These are phyloP conservation scores for Tilletia horrida DNA, from an alignment of 1,284 basidiomycete genomes.

Conservation along the genomic window DNA sequence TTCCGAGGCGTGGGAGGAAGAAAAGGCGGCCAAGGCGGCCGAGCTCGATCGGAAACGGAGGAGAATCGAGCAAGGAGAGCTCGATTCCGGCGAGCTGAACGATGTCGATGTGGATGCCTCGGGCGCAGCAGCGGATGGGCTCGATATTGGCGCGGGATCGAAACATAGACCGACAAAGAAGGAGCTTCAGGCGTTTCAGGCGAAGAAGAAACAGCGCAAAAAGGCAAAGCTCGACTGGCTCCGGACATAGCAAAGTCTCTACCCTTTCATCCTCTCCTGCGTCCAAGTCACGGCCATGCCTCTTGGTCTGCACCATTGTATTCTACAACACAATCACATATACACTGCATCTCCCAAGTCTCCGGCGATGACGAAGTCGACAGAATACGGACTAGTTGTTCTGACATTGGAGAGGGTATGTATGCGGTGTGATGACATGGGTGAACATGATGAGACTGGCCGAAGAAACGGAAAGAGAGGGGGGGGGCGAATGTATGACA, in stretches of 20 bases:
- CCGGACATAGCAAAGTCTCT: not conserved
- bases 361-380: too few species aligned
- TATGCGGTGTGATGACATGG: too few species aligned
- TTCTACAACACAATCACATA: not conserved
- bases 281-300: not conserved
- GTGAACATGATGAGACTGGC: too few species aligned
- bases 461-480: too few species aligned
- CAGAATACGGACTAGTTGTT: too few species aligned
- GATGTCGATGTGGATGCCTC: too few species aligned
- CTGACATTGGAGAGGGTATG: too few species aligned
- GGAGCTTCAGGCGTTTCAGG: constrained; percentile 8
- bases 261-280: not conserved
- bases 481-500: too few species aligned
- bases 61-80: constrained; percentile 4
- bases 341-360: too few species aligned
- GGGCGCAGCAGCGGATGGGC: too few species aligned
- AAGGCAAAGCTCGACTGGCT: constrained; percentile 16
- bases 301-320: not conserved
- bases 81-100: too few species aligned
- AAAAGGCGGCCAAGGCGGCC: not conserved
- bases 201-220: not conserved
- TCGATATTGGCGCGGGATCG: too few species aligned
- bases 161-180: not conserved
- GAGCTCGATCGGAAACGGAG: constrained; percentile 8
- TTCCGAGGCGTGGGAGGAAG: constrained; percentile 11